Conservation (phyloP, 78 protist species). For the Protostelium mycophagum region DNA sequence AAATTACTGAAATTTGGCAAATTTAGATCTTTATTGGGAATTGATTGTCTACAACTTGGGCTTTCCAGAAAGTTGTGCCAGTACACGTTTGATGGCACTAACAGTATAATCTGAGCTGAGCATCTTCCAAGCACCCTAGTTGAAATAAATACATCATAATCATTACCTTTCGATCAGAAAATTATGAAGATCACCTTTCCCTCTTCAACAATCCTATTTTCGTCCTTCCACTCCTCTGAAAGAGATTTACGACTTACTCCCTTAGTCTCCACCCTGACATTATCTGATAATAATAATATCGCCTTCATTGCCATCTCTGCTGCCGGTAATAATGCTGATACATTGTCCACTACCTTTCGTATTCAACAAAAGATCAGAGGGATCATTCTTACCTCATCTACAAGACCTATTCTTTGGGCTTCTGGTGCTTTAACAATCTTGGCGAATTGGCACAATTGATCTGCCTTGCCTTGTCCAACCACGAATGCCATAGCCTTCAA, state of each 20-base stretch:
- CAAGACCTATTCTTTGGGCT: background rate
- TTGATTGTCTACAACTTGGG: too few relatives aligned
- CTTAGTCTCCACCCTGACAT: background rate
- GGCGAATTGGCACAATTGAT: background rate
- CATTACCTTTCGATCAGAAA: too few relatives aligned
- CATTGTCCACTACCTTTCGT: background rate
- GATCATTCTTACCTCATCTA: background rate
- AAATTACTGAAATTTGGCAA: too few relatives aligned
- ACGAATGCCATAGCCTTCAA: background rate
- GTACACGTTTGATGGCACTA: too few relatives aligned
- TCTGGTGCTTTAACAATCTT: background rate
- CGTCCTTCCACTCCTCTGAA: background rate
- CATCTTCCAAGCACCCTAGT: too few relatives aligned
- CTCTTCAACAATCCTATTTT: background rate
- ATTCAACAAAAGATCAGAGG: background rate
- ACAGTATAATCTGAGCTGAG: too few relatives aligned
- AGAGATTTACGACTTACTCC: background rate
- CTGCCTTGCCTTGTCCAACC: background rate
- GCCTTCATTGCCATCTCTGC: background rate
- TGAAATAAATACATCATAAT: too few relatives aligned
- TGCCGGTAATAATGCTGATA: background rate
- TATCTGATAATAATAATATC: background rate
- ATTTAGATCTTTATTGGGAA: too few relatives aligned
- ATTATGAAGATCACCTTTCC: background rate
- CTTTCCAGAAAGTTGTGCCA: too few relatives aligned